Evolutionary conservation across 1,139 yeast species (phyloP).

Genomic region (Suhomyces wounanorum): DNA sequence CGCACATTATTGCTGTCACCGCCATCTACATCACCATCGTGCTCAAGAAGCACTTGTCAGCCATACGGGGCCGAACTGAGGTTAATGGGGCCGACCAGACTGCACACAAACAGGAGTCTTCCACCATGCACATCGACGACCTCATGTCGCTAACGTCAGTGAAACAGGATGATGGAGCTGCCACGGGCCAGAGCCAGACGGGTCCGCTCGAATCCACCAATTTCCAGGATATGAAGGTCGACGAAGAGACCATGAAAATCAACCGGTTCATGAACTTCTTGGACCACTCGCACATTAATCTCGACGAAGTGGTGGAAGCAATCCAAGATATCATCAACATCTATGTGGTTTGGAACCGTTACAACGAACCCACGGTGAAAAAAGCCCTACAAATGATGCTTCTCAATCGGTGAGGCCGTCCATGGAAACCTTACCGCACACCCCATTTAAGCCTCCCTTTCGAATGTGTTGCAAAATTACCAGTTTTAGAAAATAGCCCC

Average conservation of each 20-base stretch:
- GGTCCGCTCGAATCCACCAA: conserved; percentile 20
- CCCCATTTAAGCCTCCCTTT: no score
- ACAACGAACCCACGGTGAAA: conserved; percentile 60
- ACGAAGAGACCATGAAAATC: conserved; percentile 46
- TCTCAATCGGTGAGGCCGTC: conserved; percentile 27
- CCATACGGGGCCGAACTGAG: conserved; percentile 18
- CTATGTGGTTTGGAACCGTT: conserved; percentile 82
- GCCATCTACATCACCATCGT: conserved; percentile 76
- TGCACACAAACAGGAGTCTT: conserved; percentile 5
- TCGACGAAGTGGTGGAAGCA: conserved; percentile 75
- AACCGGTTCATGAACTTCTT: conserved; percentile 63
- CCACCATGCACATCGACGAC: conserved; percentile 42
- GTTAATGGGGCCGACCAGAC: conserved; percentile 7
- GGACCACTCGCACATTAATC: conserved; percentile 73
- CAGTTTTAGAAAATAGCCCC: background rate
- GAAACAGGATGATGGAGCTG: background rate
- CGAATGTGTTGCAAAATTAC: no score
- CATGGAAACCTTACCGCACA: no score
- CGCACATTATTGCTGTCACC: conserved; percentile 85
- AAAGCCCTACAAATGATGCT: conserved; percentile 47
- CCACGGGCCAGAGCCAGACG: background rate
- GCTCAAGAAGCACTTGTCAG: conserved; percentile 44
- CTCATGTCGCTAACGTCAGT: conserved; percentile 29
- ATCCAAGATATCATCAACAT: conserved; percentile 79
- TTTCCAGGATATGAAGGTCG: conserved; percentile 33